These are phyloP conservation scores for Dactylellina haptotyla DNA, from an alignment of 2,329 filamentous ascomycete genomes.

Conservation along the genomic window DNA sequence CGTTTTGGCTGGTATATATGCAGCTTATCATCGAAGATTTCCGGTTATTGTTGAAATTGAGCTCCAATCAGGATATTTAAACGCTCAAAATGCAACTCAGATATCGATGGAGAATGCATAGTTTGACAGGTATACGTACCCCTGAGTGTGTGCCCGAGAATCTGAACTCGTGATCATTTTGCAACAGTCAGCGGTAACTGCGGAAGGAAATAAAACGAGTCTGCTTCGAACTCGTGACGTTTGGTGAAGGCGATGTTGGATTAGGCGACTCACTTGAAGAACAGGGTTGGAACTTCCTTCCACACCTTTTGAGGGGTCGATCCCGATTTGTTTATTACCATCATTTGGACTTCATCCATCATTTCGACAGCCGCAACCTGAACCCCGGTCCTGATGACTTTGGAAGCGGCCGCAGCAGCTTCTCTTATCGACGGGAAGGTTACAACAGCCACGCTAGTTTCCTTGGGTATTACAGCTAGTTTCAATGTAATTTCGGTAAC, in stretches of 20 bases:
- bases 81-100: conserved; percentile 19
- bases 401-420: conserved; percentile 77
- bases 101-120: conserved; percentile 31
- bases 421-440: conserved; percentile 80
- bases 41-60: conserved; percentile 28
- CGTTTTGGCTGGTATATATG: conserved; percentile 41
- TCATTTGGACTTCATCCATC: conserved; percentile 90
- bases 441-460: conserved; percentile 82
- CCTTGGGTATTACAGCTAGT: conserved; percentile 81
- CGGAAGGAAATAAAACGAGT: conserved; percentile 12
- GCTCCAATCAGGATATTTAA: conserved; percentile 40
- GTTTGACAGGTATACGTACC: conserved; percentile 52
- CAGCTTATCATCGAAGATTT: conserved; percentile 44
- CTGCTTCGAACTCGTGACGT: not conserved
- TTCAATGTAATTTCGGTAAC: conserved; percentile 92
- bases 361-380: conserved; percentile 83
- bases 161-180: conserved; percentile 48
- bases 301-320: conserved; percentile 75
- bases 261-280: conserved; percentile 73
- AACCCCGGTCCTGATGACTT: conserved; percentile 78
- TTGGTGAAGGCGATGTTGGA: not conserved
- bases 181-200: conserved; percentile 45
- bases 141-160: conserved; percentile 53
- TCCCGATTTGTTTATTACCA: conserved; percentile 78
- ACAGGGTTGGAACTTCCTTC: conserved; percentile 80